phyloP scores from a whole-genome alignment of 495 filamentous ascomycete species.

The Podospora bellae-mahoneyi region DNA sequence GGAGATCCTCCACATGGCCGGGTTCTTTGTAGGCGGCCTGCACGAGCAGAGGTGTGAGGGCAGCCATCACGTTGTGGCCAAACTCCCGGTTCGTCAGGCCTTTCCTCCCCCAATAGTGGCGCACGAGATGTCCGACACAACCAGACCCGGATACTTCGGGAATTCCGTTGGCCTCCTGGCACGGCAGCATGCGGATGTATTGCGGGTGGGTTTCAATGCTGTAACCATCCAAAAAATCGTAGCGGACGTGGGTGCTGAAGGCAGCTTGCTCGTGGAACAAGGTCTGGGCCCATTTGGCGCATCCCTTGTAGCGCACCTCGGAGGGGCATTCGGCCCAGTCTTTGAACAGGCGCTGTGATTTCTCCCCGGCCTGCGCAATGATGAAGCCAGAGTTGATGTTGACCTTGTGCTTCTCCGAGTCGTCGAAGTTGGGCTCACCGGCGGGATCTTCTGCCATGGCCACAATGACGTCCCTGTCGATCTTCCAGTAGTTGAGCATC shows the following conservation, averaged over 20 bases:
- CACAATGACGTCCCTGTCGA: constrained; percentile 40
- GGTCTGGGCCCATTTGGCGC: constrained; percentile 25
- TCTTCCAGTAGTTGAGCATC: constrained; percentile 54
- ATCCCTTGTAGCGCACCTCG: constrained; percentile 30
- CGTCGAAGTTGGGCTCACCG: constrained; percentile 24
- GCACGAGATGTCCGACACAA: constrained; percentile 28
- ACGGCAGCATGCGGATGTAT: constrained; percentile 28
- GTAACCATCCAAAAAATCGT: constrained; percentile 31
- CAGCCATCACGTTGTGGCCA: constrained; percentile 23
- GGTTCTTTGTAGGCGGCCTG: constrained; percentile 19
- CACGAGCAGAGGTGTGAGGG: constrained; percentile 24
- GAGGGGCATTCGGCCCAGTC: constrained; percentile 34
- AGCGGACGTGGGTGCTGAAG: constrained; percentile 31
- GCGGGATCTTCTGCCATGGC: constrained; percentile 45
- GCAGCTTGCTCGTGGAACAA: constrained; percentile 32
- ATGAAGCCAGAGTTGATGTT: constrained; percentile 36
- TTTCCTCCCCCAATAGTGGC: constrained; percentile 33
- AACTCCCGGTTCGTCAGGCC: constrained; percentile 22
- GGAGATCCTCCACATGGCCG: constrained; percentile 20
- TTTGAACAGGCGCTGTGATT: constrained; percentile 28
- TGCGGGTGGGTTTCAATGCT: constrained; percentile 24
- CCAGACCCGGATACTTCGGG: constrained; percentile 21
- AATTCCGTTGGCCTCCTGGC: constrained; percentile 32
- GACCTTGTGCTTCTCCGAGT: constrained; percentile 7
- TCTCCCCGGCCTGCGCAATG: constrained; percentile 29